Percentiles rank a stretch among this genome's conserved stretches.
These are phyloP conservation scores for Penicillium crustosum DNA, from an alignment of 2,329 filamentous ascomycete genomes.

Conservation along the genomic window DNA sequence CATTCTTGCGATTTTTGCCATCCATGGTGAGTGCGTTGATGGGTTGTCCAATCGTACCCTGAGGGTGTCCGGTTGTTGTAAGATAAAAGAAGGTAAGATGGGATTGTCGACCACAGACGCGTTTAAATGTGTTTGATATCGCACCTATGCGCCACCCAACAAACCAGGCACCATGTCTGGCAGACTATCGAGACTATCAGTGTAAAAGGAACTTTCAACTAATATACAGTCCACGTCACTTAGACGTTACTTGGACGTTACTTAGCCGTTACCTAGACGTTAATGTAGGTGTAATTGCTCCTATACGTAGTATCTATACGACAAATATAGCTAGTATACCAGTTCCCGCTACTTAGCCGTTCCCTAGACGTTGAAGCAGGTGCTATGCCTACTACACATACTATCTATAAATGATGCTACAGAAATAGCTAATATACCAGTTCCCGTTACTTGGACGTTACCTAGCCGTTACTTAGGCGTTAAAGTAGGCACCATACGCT, in stretches of 20 bases:
- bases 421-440: no score
- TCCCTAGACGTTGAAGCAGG: no score
- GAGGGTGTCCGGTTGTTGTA: not conserved
- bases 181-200: not conserved
- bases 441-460: no score
- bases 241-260: no score
- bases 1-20: fast-evolving
- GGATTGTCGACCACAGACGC: not conserved
- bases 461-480: no score
- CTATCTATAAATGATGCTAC: no score
- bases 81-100: not conserved
- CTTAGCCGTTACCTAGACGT: not conserved
- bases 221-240: not conserved
- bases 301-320: no score
- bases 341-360: no score
- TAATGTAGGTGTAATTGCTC: no score
- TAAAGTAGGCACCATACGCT: no score
- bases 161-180: not conserved
- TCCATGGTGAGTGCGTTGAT: not conserved
- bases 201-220: not conserved
- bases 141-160: not conserved
- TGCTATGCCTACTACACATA: no score
- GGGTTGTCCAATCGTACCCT: not conserved
- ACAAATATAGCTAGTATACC: no score
- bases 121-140: not conserved